These are phyloP conservation scores for Naegleria gruberi DNA, from an alignment of 208 protist genomes.

Conservation along the genomic window DNA sequence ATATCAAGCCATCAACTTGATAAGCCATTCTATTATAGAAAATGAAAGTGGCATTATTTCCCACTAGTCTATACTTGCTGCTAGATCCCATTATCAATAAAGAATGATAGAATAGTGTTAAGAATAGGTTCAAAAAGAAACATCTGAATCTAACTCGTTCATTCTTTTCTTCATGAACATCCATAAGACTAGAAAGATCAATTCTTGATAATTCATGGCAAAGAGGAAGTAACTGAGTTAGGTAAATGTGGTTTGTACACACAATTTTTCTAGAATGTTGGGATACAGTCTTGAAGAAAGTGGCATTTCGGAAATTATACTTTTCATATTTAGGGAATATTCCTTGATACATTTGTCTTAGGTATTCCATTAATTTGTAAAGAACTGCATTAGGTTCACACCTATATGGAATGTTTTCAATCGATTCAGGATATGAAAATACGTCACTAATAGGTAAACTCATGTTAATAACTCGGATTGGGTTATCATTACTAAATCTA, in stretches of 20 bases:
- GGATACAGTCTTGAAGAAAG: background rate
- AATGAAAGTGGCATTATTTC: background rate
- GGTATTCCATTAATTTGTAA: background rate
- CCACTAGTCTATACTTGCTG: background rate
- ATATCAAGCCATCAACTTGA: background rate
- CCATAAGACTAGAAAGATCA: background rate
- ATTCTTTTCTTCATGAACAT: background rate
- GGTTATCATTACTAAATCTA: background rate
- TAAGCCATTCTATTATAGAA: conserved; percentile 1
- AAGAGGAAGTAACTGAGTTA: background rate
- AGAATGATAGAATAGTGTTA: background rate
- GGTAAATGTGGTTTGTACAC: background rate
- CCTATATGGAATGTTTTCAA: background rate
- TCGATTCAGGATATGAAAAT: background rate
- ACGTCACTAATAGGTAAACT: background rate
- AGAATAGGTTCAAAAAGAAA: conserved; percentile 11
- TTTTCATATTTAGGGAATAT: background rate
- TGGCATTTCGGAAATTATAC: background rate
- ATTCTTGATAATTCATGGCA: background rate
- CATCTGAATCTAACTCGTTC: background rate
- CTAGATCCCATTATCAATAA: background rate
- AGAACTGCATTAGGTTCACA: background rate
- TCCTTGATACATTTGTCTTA: background rate
- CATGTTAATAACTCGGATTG: background rate
- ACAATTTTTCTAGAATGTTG: background rate